Percentiles rank a stretch among this genome's conserved stretches.
Conservation (phyloP, 108 stramenopile species). For the Cyclotella cryptica region DNA sequence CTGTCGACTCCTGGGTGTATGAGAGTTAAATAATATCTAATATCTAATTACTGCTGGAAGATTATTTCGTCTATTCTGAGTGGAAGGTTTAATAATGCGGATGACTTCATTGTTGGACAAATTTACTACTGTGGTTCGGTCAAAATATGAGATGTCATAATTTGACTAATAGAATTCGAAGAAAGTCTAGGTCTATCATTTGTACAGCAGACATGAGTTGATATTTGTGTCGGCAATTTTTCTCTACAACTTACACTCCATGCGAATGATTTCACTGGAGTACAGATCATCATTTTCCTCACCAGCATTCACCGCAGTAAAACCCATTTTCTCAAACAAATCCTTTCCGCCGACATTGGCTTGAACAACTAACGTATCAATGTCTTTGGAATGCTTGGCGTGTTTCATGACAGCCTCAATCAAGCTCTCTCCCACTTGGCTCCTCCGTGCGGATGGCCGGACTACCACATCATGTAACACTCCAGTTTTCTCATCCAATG, state of each 20-base stretch:
- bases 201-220: too few relatives aligned
- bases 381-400: constrained; percentile 30
- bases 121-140: too few relatives aligned
- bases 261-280: constrained; percentile 34
- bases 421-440: constrained; percentile 44
- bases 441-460: constrained; percentile 61
- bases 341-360: constrained; percentile 53
- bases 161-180: too few relatives aligned
- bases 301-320: constrained; percentile 30
- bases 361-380: constrained; percentile 45
- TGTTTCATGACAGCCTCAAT: constrained; percentile 56
- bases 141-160: too few relatives aligned
- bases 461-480: constrained; percentile 69
- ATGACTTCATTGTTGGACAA: too few relatives aligned
- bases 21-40: constrained; percentile 43
- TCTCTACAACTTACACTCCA: constrained; percentile 50
- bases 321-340: constrained; percentile 67
- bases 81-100: too few relatives aligned
- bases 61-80: too few relatives aligned
- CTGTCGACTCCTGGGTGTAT: constrained; percentile 79
- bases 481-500: constrained; percentile 63
- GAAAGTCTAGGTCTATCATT: too few relatives aligned
- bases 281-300: constrained; percentile 14
- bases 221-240: too few relatives aligned
- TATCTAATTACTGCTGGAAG: background rate